Conservation (phyloP, 1,284 basidiomycete genomes). For the Trametes polyzona region DNA sequence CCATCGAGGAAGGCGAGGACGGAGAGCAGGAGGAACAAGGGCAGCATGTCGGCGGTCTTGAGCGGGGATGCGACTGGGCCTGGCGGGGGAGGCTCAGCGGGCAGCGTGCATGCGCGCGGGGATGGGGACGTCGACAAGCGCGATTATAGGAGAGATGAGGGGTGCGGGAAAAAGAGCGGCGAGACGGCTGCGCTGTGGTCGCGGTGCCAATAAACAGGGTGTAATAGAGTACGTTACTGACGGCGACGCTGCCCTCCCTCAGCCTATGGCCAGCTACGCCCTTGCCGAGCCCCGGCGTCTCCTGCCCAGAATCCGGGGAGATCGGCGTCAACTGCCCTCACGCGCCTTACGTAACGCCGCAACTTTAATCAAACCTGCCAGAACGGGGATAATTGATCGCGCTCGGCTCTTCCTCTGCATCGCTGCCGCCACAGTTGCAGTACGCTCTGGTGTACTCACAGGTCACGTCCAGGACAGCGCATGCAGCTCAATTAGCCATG, state of each 20-base stretch:
- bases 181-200: background rate
- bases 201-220: background rate
- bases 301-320: background rate
- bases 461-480: background rate
- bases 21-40: constrained; percentile 19
- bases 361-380: background rate
- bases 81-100: constrained; percentile 10
- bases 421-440: background rate
- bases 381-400: background rate
- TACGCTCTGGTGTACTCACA: background rate
- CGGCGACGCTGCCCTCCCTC: background rate
- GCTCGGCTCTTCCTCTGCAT: background rate
- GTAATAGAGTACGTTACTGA: background rate
- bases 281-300: too few species aligned
- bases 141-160: background rate
- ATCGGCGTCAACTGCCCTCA: background rate
- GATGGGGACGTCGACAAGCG: too few species aligned
- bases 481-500: constrained; percentile 24
- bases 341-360: background rate
- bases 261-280: background rate
- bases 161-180: constrained; percentile 7
- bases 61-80: background rate
- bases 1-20: constrained; percentile 28
- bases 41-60: constrained; percentile 30
- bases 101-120: constrained; percentile 11